Base-by-base conservation (phyloP, 2,329 filamentous ascomycete species). In the Trichoderma sp. region DNA sequence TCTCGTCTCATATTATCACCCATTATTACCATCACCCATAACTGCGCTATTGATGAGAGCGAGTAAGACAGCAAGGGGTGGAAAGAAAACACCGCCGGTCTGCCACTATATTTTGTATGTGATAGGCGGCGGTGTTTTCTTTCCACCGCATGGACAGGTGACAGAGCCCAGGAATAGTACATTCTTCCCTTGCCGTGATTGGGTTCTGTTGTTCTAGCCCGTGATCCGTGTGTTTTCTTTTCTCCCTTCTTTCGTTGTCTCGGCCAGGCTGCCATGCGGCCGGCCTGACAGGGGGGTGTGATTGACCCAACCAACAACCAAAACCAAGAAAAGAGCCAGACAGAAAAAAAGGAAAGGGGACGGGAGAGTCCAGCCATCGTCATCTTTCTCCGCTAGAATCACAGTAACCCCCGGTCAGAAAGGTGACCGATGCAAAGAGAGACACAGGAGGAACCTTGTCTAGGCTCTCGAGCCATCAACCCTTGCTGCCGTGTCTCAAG, bases 401-500 rank as follows among this genome's bases (percentile, higher is more conserved):
- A 51, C 58, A 44, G 34, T 61, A 26, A 34, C 7, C 58, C 58
- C 58, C 24, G 58, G 58, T 61, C 58, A 61, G 24, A 39, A 39
- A 34, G 19, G 21, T 47, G 50, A 61, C 58, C 34, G 47, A 61
- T 52, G 58, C 50, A 34, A 14, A 30, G 48, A 30, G 26, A 26
- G 50, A 10, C 50, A 39, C 39, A 57, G 30, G 26, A 19, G 39
- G 39, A 30, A 21, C 51, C 51, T 55, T 55, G 51, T 12, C 34
- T 39, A 39, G 34, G 10, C 10, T 14, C n/a, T 55, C 19, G 43
- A 59, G 44, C 21, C 26, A 7, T 54, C 30, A 41, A 63, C 50
- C 59, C 59, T 54, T 63, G 59, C 59, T 54, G 59, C 59, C 43
- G 59, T 63, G 59, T 63, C 59, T 55, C 50, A 24, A 45, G 59